Evolutionary conservation across 1,139 yeast species (phyloP).

Genomic region (Candida freyschussii): DNA sequence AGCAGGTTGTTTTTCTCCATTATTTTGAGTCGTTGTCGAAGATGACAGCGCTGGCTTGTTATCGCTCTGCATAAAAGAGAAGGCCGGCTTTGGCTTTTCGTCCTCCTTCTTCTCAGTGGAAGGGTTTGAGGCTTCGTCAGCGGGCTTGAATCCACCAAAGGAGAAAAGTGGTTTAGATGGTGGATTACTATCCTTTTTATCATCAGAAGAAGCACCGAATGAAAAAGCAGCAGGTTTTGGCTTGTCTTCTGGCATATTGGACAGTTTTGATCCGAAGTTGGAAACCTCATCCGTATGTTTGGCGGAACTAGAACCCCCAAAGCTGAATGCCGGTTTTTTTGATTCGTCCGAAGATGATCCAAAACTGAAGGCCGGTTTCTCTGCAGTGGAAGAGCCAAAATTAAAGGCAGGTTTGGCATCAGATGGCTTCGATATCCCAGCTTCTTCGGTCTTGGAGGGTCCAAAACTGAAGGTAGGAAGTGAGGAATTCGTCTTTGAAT

Average conservation of each 20-base stretch:
- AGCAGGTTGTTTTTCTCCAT: too few species aligned
- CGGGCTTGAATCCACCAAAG: neutral
- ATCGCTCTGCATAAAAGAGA: neutral
- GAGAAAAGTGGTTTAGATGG: conserved; percentile 2
- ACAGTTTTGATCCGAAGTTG: neutral
- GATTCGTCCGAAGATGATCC: conserved; percentile 2
- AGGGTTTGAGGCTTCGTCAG: too few species aligned
- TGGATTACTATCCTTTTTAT: conserved; percentile 7
- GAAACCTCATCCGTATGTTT: neutral
- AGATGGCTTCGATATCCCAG: conserved; percentile 7
- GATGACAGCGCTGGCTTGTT: conserved; percentile 1
- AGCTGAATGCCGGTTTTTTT: conserved; percentile 1
- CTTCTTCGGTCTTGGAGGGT: neutral
- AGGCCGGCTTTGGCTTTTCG: conserved; percentile 3
- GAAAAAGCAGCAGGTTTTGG: conserved; percentile 6
- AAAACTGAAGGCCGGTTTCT: conserved; percentile 7
- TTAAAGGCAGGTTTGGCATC: too few species aligned
- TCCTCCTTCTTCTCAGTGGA: conserved; percentile 3
- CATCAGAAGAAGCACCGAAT: conserved; percentile 13
- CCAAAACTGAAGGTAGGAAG: conserved; percentile 3
- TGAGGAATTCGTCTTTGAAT: neutral
- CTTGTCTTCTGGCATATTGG: neutral
- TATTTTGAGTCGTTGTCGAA: too few species aligned
- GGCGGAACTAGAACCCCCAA: conserved; percentile 1
- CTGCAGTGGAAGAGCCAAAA: conserved; percentile 4